These are phyloP conservation scores for Dionaea muscipula DNA, from an alignment of 179 eudicot genomes.

Conservation along the genomic window DNA sequence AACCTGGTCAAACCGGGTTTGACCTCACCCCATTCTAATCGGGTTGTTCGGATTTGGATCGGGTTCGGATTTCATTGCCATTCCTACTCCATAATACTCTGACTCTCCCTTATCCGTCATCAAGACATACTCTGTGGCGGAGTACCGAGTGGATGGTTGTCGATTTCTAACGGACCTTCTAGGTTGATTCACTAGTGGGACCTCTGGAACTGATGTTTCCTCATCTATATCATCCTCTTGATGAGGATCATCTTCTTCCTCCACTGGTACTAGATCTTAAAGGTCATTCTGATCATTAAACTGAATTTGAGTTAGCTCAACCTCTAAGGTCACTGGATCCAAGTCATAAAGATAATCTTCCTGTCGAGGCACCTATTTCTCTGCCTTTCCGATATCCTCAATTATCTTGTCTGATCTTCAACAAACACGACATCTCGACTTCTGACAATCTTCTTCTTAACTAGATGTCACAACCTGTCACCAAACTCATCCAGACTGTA, in stretches of 20 bases:
- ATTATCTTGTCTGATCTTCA: conserved; percentile 6
- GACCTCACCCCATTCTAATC: too few relatives aligned
- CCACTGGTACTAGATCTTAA: neutral
- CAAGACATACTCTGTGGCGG: conserved; percentile 7
- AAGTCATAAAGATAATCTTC: neutral
- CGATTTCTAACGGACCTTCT: conserved; percentile 1
- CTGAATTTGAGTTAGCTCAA: too few relatives aligned
- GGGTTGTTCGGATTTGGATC: too few relatives aligned
- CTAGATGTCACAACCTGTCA: conserved; percentile 8
- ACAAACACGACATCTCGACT: too few relatives aligned
- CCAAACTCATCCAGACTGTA: too few relatives aligned
- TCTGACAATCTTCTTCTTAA: conserved; percentile 6
- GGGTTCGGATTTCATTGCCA: too few relatives aligned
- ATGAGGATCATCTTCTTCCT: neutral
- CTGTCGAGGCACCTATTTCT: neutral
- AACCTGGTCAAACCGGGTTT: too few relatives aligned
- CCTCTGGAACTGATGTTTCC: neutral
- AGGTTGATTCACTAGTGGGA: too few relatives aligned
- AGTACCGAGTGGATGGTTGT: neutral
- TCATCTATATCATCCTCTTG: too few relatives aligned
- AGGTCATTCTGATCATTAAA: neutral
- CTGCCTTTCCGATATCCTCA: neutral
- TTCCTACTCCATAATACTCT: conserved; percentile 4
- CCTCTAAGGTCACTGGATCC: neutral
- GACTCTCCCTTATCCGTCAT: conserved; percentile 11